Percentiles rank a stretch among this genome's conserved stretches.
These are phyloP conservation scores for Didymella arachidicola DNA, from an alignment of 2,329 filamentous ascomycete species.

Conservation along the genomic window DNA sequence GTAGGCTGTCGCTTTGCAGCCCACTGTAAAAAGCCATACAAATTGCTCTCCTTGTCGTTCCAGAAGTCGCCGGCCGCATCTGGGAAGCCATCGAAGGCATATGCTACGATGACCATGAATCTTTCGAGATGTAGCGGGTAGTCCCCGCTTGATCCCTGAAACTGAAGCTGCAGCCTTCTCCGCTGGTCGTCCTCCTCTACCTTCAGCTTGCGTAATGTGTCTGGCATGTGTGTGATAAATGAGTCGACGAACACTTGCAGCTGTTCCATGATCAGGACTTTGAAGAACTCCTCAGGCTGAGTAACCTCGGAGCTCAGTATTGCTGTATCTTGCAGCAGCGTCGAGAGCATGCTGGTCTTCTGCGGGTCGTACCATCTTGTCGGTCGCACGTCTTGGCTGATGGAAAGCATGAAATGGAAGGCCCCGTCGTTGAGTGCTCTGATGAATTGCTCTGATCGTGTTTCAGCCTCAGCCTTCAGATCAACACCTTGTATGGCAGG, in stretches of 20 bases:
- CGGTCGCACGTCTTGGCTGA: slow-evolving; percentile 81
- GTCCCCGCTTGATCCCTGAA: slow-evolving; percentile 61
- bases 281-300: slow-evolving; percentile 75
- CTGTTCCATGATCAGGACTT: slow-evolving; percentile 76
- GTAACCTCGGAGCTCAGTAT: slow-evolving; percentile 72
- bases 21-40: slow-evolving; percentile 96
- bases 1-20: slow-evolving; percentile 94
- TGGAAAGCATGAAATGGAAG: slow-evolving; percentile 87
- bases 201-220: slow-evolving; percentile 84
- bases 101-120: slow-evolving; percentile 91
- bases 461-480: slow-evolving; percentile 70
- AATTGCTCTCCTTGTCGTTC: slow-evolving; percentile 88
- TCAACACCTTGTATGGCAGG: slow-evolving; percentile 63
- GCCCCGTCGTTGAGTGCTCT: slow-evolving; percentile 85
- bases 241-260: slow-evolving; percentile 88
- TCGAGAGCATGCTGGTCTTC: slow-evolving; percentile 79
- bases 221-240: slow-evolving; percentile 94
- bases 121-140: slow-evolving; percentile 74
- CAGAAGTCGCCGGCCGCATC: slow-evolving; percentile 90
- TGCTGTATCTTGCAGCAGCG: slow-evolving; percentile 81
- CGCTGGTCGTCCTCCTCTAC: slow-evolving; percentile 90
- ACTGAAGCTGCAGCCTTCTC: slow-evolving; percentile 55
- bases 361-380: slow-evolving; percentile 89
- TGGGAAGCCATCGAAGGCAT: slow-evolving; percentile 83
- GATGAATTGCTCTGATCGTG: slow-evolving; percentile 75